phyloP scores from a whole-genome alignment of 352 stramenopile species.

The Thalassiosira sp. region DNA sequence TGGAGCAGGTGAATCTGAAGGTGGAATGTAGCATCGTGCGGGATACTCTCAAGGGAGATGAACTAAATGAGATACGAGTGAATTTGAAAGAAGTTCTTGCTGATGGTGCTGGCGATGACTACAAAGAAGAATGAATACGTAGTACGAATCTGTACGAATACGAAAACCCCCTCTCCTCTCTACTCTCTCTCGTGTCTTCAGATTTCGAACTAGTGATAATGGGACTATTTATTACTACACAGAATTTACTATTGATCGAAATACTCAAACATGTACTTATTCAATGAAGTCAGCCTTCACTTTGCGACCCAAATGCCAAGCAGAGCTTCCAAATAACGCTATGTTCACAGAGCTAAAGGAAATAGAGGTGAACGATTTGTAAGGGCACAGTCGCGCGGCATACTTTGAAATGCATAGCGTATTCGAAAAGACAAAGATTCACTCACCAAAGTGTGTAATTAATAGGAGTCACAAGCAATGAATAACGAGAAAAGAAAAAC shows the following conservation, averaged over 20 bases:
- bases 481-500: conserved; percentile 84
- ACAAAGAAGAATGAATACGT: conserved; percentile 76
- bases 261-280: too few species aligned
- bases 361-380: not conserved
- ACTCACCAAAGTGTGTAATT: conserved; percentile 81
- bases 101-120: conserved; percentile 85
- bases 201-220: too few species aligned
- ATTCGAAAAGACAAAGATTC: too few species aligned
- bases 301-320: conserved; percentile 84
- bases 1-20: conserved; percentile 92
- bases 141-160: too few species aligned
- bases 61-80: conserved; percentile 86
- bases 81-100: conserved; percentile 83
- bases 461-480: conserved; percentile 79
- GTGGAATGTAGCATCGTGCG: conserved; percentile 81
- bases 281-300: conserved; percentile 81
- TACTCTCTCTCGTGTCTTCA: too few species aligned
- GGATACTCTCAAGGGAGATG: conserved; percentile 82
- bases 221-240: too few species aligned
- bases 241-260: too few species aligned
- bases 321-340: conserved; percentile 79
- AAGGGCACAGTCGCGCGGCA: too few species aligned
- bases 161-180: too few species aligned
- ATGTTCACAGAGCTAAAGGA: conserved; percentile 76
- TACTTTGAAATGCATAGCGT: too few species aligned